Percentiles rank a stretch among this genome's conserved stretches.
These are phyloP conservation scores for Agrocybe chaxingu DNA, from an alignment of 768 basidiomycete species.

Conservation along the genomic window DNA sequence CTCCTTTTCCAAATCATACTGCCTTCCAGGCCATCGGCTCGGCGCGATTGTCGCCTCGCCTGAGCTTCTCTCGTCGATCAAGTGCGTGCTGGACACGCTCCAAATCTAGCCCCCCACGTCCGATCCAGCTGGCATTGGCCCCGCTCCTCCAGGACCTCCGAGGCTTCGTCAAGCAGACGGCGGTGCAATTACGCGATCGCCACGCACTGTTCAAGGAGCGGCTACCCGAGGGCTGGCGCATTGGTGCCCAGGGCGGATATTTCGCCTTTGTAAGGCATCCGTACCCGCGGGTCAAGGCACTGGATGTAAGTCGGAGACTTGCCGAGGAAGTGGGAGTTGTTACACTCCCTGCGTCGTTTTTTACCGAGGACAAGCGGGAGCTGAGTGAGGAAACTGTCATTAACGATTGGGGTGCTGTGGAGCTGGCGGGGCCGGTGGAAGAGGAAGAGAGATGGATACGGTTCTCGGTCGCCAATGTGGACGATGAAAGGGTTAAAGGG, in stretches of 20 bases:
- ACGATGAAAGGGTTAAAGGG: constrained; percentile 50
- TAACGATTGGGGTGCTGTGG: constrained; percentile 25
- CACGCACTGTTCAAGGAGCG: constrained; percentile 51
- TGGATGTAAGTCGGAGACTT: constrained; percentile 54
- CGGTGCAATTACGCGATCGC: constrained; percentile 45
- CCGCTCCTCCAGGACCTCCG: constrained; percentile 52
- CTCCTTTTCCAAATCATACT: constrained; percentile 81
- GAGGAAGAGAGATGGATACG: constrained; percentile 65
- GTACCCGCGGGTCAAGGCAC: constrained; percentile 42
- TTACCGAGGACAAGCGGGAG: constrained; percentile 32
- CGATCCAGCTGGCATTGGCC: constrained; percentile 65
- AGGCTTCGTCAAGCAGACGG: constrained; percentile 46
- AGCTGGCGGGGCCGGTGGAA: constrained; percentile 18
- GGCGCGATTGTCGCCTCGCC: constrained; percentile 69
- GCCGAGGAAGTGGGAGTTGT: constrained; percentile 64
- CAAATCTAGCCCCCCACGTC: constrained; percentile 79
- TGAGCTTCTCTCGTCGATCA: constrained; percentile 39
- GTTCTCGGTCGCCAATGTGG: constrained; percentile 81
- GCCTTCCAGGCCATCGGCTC: constrained; percentile 79
- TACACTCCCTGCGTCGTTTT: constrained; percentile 64
- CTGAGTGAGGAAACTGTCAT: constrained; percentile 26
- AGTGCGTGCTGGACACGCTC: constrained; percentile 68
- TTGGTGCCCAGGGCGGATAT: constrained; percentile 69
- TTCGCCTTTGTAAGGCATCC: constrained; percentile 78
- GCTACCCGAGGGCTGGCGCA: constrained; percentile 54